phyloP scores from a whole-genome alignment of 2,329 filamentous ascomycete genomes.

The Periconia sp. region DNA sequence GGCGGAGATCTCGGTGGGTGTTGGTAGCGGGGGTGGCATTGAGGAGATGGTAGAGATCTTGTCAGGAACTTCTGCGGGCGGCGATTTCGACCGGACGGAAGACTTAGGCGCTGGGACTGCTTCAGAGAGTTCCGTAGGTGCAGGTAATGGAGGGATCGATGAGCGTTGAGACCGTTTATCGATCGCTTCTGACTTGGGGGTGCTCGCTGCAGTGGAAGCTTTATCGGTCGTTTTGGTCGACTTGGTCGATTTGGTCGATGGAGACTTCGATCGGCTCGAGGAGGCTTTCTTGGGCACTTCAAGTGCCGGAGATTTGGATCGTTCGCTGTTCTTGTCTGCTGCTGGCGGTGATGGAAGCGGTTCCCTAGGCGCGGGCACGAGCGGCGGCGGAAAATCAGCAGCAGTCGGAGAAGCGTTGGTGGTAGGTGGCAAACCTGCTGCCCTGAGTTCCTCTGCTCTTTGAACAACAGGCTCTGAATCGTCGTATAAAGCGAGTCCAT shows the following conservation, averaged over 20 bases:
- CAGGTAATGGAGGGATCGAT: slow-evolving; percentile 5
- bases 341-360: slow-evolving; percentile 24
- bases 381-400: slow-evolving; percentile 43
- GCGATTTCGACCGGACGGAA: slow-evolving; percentile 1
- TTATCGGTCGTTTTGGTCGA: background rate
- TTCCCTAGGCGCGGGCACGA: slow-evolving; percentile 35
- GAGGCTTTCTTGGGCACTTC: background rate
- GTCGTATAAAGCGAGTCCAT: slow-evolving; percentile 54
- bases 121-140: slow-evolving; percentile 12
- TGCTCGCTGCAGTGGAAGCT: slow-evolving; percentile 7
- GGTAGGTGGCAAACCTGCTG: slow-evolving; percentile 42
- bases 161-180: slow-evolving; percentile 8
- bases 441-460: slow-evolving; percentile 38
- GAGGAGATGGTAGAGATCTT: slow-evolving; percentile 7
- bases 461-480: slow-evolving; percentile 42
- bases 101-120: slow-evolving; percentile 13
- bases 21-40: slow-evolving; percentile 22
- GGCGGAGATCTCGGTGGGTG: slow-evolving; percentile 9
- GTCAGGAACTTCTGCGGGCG: background rate
- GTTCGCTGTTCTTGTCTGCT: slow-evolving; percentile 11
- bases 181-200: slow-evolving; percentile 16
- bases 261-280: background rate
- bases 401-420: slow-evolving; percentile 39
- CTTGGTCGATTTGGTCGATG: background rate
- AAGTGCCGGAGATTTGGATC: slow-evolving; percentile 2